Conservation (phyloP, 768 basidiomycete species). For the Lyophyllum shimeji region DNA sequence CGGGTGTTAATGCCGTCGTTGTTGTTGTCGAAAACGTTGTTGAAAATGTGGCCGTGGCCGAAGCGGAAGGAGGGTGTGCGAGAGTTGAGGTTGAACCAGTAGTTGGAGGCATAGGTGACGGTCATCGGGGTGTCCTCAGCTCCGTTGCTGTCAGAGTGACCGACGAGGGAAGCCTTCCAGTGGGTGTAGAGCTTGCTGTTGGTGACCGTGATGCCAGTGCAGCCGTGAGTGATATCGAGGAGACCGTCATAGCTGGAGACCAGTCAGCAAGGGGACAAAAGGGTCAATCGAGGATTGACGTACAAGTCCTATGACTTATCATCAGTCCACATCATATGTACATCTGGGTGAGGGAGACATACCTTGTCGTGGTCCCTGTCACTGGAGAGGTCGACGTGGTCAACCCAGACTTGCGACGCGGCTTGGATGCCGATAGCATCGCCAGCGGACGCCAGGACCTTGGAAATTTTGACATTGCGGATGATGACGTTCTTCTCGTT, state of each 20-base stretch:
- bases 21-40: constrained; percentile 43
- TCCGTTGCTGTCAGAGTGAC: constrained; percentile 43
- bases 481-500: constrained; percentile 45
- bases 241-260: constrained; percentile 42
- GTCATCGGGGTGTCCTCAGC: constrained; percentile 38
- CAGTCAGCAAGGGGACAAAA: not conserved
- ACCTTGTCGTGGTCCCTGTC: constrained; percentile 47
- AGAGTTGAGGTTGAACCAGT: constrained; percentile 41
- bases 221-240: constrained; percentile 44
- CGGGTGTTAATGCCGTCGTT: constrained; percentile 45
- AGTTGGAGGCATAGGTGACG: constrained; percentile 44
- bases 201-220: constrained; percentile 40
- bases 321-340: not conserved
- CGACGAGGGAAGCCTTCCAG: constrained; percentile 45
- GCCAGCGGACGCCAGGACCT: constrained; percentile 43
- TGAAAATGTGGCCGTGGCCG: constrained; percentile 46
- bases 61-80: constrained; percentile 47
- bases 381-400: constrained; percentile 44
- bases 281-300: not conserved
- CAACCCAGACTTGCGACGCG: constrained; percentile 42
- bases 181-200: constrained; percentile 42
- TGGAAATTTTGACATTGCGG: constrained; percentile 48
- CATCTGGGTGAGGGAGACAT: not conserved
- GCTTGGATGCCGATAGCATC: constrained; percentile 46
- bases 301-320: constrained; percentile 6